phyloP scores from a whole-genome alignment of 2,329 filamentous ascomycete species.

The Chrysoporthe deuterocubensis region DNA sequence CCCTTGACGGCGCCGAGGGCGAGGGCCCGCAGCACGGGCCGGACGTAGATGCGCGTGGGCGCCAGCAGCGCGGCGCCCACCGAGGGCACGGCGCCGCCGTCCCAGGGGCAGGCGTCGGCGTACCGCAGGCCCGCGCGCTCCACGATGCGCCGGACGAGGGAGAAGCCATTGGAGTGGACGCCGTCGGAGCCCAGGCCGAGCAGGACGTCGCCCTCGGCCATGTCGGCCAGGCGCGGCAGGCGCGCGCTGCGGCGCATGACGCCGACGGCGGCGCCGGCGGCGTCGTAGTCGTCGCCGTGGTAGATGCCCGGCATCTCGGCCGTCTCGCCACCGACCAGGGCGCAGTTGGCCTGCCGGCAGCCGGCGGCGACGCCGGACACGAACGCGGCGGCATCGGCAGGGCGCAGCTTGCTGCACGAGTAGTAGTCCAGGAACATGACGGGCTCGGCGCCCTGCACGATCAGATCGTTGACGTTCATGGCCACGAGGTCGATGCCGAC shows the following conservation, averaged over 20 bases:
- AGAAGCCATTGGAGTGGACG: constrained; percentile 96
- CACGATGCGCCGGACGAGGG: constrained; percentile 89
- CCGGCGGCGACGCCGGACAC: constrained; percentile 88
- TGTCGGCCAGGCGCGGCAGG: constrained; percentile 75
- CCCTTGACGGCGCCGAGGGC: constrained; percentile 76
- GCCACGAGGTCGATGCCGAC: constrained; percentile 97
- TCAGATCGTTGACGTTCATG: constrained; percentile 98
- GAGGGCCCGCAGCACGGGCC: constrained; percentile 70
- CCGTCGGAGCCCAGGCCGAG: constrained; percentile 85
- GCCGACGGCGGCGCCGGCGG: constrained; percentile 86
- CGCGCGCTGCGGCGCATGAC: constrained; percentile 72
- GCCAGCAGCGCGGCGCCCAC: constrained; percentile 81
- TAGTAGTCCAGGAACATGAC: constrained; percentile 99
- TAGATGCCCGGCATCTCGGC: constrained; percentile 99
- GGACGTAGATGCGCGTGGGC: constrained; percentile 93
- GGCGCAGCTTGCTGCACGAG: constrained; percentile 85
- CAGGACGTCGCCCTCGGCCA: constrained; percentile 82
- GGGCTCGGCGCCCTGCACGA: constrained; percentile 93
- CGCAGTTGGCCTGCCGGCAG: constrained; percentile 83
- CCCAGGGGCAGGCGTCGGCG: constrained; percentile 77
- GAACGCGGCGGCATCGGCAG: constrained; percentile 79
- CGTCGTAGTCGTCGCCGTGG: constrained; percentile 86
- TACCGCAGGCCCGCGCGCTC: constrained; percentile 73
- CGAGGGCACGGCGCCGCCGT: constrained; percentile 43
- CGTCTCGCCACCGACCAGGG: constrained; percentile 94